Percentiles rank a stretch among this genome's conserved stretches.
phyloP scores from a whole-genome alignment of 768 basidiomycete species.

The Steccherinum ochraceum region DNA sequence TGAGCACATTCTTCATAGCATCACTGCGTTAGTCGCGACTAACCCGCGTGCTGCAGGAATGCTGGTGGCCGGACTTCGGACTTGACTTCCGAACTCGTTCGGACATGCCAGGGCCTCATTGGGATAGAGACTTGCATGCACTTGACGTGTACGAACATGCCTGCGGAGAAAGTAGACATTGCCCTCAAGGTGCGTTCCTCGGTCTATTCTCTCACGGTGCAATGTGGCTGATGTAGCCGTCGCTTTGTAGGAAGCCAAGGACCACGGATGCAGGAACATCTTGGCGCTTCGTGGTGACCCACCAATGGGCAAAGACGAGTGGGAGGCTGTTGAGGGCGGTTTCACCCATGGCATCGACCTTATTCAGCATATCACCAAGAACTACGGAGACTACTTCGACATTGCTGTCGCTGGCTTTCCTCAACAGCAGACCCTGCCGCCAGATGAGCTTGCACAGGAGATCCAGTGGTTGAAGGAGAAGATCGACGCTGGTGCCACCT shows the following conservation, averaged over 20 bases:
- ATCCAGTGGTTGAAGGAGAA: constrained; percentile 87
- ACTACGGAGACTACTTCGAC: constrained; percentile 91
- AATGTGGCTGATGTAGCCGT: constrained; percentile 4
- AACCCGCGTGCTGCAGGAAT: constrained; percentile 53
- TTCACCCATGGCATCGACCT: constrained; percentile 91
- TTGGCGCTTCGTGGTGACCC: constrained; percentile 93
- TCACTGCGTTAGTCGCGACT: not conserved
- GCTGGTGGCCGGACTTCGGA: constrained; percentile 95
- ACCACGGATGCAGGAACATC: constrained; percentile 85
- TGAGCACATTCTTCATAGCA: constrained; percentile 19
- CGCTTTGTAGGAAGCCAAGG: constrained; percentile 71
- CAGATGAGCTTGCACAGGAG: constrained; percentile 70
- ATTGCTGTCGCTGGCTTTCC: constrained; percentile 94
- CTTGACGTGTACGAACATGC: constrained; percentile 98
- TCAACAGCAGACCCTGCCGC: constrained; percentile 67
- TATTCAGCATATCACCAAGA: constrained; percentile 75
- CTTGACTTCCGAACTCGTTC: constrained; percentile 88
- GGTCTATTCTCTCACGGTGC: not conserved
- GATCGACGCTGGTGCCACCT: constrained; percentile 81
- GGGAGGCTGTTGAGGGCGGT: constrained; percentile 89
- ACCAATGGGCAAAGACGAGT: constrained; percentile 79
- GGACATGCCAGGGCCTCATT: constrained; percentile 87
- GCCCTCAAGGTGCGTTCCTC: constrained; percentile 66
- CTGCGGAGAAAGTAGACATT: constrained; percentile 89
- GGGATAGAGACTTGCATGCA: constrained; percentile 99